A percentile compares a stretch with the other conserved stretches of the same genome.
These are phyloP conservation scores for Lodderomyces beijingensis DNA, from an alignment of 1,139 yeast species.

Conservation along the genomic window DNA sequence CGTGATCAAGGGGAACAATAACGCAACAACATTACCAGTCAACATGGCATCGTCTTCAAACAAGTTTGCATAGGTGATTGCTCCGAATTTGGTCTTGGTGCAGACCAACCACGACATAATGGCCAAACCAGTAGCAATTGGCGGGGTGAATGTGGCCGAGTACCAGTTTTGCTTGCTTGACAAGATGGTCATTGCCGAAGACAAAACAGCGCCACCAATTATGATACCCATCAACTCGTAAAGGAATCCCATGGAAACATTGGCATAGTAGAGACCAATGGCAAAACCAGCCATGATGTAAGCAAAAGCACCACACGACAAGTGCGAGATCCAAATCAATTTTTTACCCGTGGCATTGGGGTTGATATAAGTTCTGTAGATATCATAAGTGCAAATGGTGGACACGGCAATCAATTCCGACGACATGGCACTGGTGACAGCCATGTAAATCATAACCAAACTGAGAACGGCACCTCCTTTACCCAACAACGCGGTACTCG, in stretches of 20 bases:
- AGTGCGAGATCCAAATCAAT: conserved; percentile 65
- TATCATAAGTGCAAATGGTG: conserved; percentile 78
- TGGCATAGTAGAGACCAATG: conserved; percentile 76
- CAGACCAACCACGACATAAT: conserved; percentile 64
- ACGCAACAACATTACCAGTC: conserved; percentile 80
- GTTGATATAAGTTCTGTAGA: conserved; percentile 74
- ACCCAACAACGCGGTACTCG: conserved; percentile 81
- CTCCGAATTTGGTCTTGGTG: conserved; percentile 50
- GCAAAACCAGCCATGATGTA: conserved; percentile 77
- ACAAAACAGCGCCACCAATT: conserved; percentile 81
- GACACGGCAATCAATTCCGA: conserved; percentile 88
- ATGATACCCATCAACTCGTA: conserved; percentile 86
- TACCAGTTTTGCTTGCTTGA: conserved; percentile 61
- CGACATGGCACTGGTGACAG: conserved; percentile 76
- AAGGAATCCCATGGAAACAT: conserved; percentile 79
- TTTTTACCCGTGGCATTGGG: conserved; percentile 72
- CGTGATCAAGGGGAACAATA: conserved; percentile 66
- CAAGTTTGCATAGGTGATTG: conserved; percentile 57
- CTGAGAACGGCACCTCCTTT: conserved; percentile 84
- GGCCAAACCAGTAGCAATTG: conserved; percentile 58
- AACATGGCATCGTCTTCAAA: conserved; percentile 81
- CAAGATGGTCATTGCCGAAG: conserved; percentile 66
- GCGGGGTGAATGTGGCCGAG: conserved; percentile 60
- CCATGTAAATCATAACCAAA: conserved; percentile 75
- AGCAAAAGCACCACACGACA: conserved; percentile 60